A percentile compares a stretch with the other conserved stretches of the same genome.
These are phyloP conservation scores for Ascochyta clinopodiicola DNA, from an alignment of 2,329 filamentous ascomycete species.

Conservation along the genomic window DNA sequence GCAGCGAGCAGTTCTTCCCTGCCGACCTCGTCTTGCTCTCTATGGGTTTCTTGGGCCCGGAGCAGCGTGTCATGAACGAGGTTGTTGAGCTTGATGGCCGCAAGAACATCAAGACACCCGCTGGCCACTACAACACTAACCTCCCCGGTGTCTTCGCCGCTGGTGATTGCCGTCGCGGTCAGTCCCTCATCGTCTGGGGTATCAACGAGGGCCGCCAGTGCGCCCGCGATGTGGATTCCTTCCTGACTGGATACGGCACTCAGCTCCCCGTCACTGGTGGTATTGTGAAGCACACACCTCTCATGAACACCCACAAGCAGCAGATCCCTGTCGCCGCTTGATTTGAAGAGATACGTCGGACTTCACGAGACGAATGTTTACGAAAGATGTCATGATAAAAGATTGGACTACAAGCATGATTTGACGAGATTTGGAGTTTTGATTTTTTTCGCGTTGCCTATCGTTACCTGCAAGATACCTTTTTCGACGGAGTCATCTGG, in stretches of 20 bases:
- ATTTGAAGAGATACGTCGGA: neutral
- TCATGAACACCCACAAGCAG: constrained; percentile 35
- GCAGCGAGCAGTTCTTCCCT: constrained; percentile 93
- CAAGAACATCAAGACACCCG: constrained; percentile 94
- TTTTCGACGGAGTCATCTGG: constrained; percentile 43
- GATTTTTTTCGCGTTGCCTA: constrained; percentile 25
- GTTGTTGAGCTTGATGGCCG: constrained; percentile 88
- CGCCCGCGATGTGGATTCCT: constrained; percentile 89
- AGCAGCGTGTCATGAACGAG: constrained; percentile 86
- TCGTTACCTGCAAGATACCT: constrained; percentile 48
- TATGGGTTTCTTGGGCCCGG: constrained; percentile 96
- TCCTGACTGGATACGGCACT: constrained; percentile 76
- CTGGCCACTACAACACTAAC: constrained; percentile 88
- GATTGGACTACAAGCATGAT: constrained; percentile 17
- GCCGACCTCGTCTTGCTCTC: constrained; percentile 92
- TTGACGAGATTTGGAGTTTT: constrained; percentile 20
- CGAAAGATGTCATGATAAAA: constrained; percentile 16
- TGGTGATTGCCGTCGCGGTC: constrained; percentile 92
- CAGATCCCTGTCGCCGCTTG: constrained; percentile 12
- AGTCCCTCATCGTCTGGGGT: constrained; percentile 96
- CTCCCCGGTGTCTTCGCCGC: constrained; percentile 89
- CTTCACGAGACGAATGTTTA: neutral
- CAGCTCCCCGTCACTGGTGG: constrained; percentile 89
- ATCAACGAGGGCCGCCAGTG: constrained; percentile 97
- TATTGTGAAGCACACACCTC: constrained; percentile 70